Conservation (phyloP, 306 rosid genomes). For the Datisca glomerata region DNA sequence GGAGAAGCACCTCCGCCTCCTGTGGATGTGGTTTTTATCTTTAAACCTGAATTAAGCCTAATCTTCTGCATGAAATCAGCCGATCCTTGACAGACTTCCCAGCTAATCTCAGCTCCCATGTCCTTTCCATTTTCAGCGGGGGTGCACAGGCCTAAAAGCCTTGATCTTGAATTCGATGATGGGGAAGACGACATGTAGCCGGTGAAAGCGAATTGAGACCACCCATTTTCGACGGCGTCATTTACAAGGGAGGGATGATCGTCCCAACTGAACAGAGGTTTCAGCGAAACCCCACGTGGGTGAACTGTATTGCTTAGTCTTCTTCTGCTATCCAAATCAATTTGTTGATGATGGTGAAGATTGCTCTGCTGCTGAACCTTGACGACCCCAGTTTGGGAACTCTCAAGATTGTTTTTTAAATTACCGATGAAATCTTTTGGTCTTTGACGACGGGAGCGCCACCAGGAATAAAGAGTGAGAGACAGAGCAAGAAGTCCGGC, state of each 20-base stretch:
- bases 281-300: constrained; percentile 36
- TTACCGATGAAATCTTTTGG: background rate
- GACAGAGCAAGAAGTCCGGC: constrained; percentile 9
- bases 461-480: constrained; percentile 14
- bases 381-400: constrained; percentile 17
- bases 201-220: constrained; percentile 76
- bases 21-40: constrained; percentile 16
- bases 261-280: constrained; percentile 50
- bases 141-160: constrained; percentile 41
- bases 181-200: constrained; percentile 22
- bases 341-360: constrained; percentile 15
- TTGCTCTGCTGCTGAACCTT: constrained; percentile 9
- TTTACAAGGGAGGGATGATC: constrained; percentile 57
- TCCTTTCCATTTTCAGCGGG: constrained; percentile 40
- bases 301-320: constrained; percentile 25
- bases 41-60: constrained; percentile 62
- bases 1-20: too few species aligned
- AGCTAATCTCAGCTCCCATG: constrained; percentile 49
- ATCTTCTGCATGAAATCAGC: constrained; percentile 80
- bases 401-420: constrained; percentile 1
- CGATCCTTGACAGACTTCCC: constrained; percentile 74
- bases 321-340: constrained; percentile 23
- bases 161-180: constrained; percentile 40
- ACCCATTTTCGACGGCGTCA: constrained; percentile 89
- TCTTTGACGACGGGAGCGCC: constrained; percentile 4